Conservation (phyloP, 345 rosid species). For the Eucalyptus sideroxylon region DNA sequence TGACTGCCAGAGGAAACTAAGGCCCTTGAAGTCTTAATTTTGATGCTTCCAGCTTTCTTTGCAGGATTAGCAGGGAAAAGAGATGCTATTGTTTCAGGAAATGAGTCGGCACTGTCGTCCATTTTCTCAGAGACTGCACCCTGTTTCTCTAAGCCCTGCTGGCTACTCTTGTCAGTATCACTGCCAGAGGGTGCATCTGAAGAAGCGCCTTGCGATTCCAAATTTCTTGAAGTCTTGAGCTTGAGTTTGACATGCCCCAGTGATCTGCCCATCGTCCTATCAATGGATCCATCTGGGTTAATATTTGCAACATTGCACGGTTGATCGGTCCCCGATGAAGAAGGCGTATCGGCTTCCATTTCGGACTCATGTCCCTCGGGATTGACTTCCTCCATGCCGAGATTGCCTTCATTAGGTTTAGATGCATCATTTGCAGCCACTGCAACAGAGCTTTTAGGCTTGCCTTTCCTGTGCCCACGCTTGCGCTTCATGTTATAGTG, state of each 20-base stretch:
- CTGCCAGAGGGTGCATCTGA: constrained; percentile 17
- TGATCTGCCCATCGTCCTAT: constrained; percentile 27
- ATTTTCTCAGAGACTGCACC: constrained; percentile 28
- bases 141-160: constrained; percentile 30
- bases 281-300: constrained; percentile 44
- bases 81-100: constrained; percentile 29
- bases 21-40: constrained; percentile 47
- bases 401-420: constrained; percentile 16
- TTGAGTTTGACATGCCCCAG: constrained; percentile 73
- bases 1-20: constrained; percentile 33
- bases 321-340: constrained; percentile 54
- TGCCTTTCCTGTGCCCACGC: constrained; percentile 56
- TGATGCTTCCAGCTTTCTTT: constrained; percentile 72
- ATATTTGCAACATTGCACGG: constrained; percentile 31
- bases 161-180: constrained; percentile 54
- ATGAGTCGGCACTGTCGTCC: constrained; percentile 47
- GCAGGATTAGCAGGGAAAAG: constrained; percentile 28
- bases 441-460: constrained; percentile 9
- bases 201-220: constrained; percentile 26
- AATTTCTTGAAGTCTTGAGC: constrained; percentile 50
- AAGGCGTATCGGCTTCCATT: constrained; percentile 65
- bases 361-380: constrained; percentile 41
- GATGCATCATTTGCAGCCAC: neutral
- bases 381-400: constrained; percentile 13
- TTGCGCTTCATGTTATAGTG: constrained; percentile 48